Base-by-base conservation (phyloP, 768 basidiomycete genomes). In the Collybiopsis confluens region DNA sequence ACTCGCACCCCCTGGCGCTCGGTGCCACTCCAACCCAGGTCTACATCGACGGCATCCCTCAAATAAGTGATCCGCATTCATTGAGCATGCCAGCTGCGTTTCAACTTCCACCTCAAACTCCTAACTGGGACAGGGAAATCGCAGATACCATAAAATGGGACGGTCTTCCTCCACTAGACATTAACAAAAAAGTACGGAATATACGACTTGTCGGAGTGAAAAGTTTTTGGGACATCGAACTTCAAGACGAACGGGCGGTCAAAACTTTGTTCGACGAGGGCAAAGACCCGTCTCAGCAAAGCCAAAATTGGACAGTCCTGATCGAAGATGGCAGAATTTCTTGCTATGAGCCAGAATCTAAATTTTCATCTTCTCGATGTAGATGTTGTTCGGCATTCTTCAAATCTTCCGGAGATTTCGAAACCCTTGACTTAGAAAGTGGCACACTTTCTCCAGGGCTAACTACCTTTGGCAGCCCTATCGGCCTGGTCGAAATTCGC, bases 1-100 rank as follows among this genome's bases (percentile, higher is more conserved):
- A 89, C 55, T 81, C 80, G 3, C 90, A 92, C 65, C 92, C 91
- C 0, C 75, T 95, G 23, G 63, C 79, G 0, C 73, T 93, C 3
- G 91, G 90, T 20, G 86, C 91, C 0, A 92, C 90, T 1, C 92
- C 92, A 0, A 67, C 71, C 3, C 90, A 93, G 61, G 90, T 92
- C 0, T 91, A 79, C 66, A 85, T 93, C 52, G 92, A 95, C 59
- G 92, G 92, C 10, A 86, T 93, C 53, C 65, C 82, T 0, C 92
- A 94, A 65, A 62, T 75, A 16, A 48, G 61, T 4, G 23, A 63
- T 2, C 70, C 82, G 0, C 55, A 69, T 35, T 48, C 70, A 1
- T 49, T 56, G 11, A 16, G 21, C 4, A 89, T 89, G 63, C 76
- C 80, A 0, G 55, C 59, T 0, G 60, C 64, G 1, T 73, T 79